Base-by-base conservation (phyloP, 2,329 filamentous ascomycete species). In the Biscogniauxia sp. region DNA sequence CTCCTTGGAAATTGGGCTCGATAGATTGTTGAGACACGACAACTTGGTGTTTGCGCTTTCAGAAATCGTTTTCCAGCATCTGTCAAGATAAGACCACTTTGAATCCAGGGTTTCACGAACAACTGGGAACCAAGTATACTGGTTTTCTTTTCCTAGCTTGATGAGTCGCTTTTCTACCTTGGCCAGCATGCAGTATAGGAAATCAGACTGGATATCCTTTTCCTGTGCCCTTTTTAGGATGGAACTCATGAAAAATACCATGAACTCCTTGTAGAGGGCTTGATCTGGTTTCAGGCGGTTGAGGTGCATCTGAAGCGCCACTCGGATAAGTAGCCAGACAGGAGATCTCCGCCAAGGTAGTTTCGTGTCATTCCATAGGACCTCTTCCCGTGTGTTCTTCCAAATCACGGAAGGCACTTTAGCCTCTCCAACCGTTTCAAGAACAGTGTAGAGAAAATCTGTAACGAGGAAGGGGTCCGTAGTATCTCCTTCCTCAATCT, bases 281-380 rank as follows among this genome's bases (percentile, higher is more conserved):
- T 54, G 51, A 11, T 53, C 51, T 4, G 45, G 28, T 1, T 23
- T 32, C 1, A 37, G 26, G 6, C 66, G 51, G 9, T 57, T 52
- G n/a, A 71, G 59, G 11, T 63, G 49, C 2, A 77, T 64, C 56
- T 87, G 83, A 2, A 85, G 61, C 0, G 76, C 69, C 0, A 85
- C 82, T 0, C 84, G 80, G 2, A 87, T 58, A 0, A 86, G 72
- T 0, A 88, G 73, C 84, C 84, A 88, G 0, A 82, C 60, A 0
- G 84, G 74, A 13, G 83, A 70, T 20, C 68, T 56, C 23, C 28
- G 66, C 64, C 65, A 70, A 4, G 86, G 52, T 80, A 71, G 0
- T 56, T 51, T 0, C 61, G 61, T 15, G 61, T 59, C 54, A 6
- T 68, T 55, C 73, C 74, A 84, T 5, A 82, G 58, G 0, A 84